These are phyloP conservation scores for Podaxis sp. DNA, from an alignment of 768 basidiomycete genomes.

Conservation along the genomic window DNA sequence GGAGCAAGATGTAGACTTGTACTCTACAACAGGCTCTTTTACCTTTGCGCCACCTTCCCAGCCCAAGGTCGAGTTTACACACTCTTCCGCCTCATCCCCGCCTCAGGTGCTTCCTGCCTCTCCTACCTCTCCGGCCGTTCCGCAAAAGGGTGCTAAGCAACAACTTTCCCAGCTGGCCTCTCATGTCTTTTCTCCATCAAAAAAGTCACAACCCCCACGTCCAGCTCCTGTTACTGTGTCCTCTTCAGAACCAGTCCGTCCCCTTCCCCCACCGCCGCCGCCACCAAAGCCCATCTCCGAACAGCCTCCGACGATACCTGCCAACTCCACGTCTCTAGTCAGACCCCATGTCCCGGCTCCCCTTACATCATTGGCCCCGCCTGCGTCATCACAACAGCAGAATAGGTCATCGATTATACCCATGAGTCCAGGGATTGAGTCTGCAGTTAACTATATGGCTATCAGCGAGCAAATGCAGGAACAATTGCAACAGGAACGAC, in stretches of 20 bases:
- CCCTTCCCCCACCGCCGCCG: slow-evolving; percentile 26
- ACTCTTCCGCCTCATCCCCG: slow-evolving; percentile 23
- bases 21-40: slow-evolving; percentile 1
- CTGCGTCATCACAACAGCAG: slow-evolving; percentile 19
- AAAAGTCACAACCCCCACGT: slow-evolving; percentile 32
- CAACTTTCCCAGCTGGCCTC: slow-evolving; percentile 40
- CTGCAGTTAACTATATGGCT: slow-evolving; percentile 58
- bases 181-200: slow-evolving; percentile 21
- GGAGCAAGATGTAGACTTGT: slow-evolving; percentile 7
- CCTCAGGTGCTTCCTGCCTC: slow-evolving; percentile 11
- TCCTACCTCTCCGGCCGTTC: slow-evolving; percentile 7
- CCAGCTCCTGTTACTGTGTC: slow-evolving; percentile 13
- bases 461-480: slow-evolving; percentile 24
- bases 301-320: not conserved
- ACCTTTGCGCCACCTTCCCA: slow-evolving; percentile 12
- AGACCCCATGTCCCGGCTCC: slow-evolving; percentile 20
- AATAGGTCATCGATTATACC: slow-evolving; percentile 54
- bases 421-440: slow-evolving; percentile 55
- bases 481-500: slow-evolving; percentile 8
- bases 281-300: slow-evolving; percentile 28
- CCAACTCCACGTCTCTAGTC: slow-evolving; percentile 14
- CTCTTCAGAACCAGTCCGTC: slow-evolving; percentile 33
- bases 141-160: slow-evolving; percentile 24
- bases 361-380: not conserved
- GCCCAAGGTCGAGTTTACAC: slow-evolving; percentile 20